These are phyloP conservation scores for Pittosporum tobira DNA, from an alignment of 129 eudicot species.

Conservation along the genomic window DNA sequence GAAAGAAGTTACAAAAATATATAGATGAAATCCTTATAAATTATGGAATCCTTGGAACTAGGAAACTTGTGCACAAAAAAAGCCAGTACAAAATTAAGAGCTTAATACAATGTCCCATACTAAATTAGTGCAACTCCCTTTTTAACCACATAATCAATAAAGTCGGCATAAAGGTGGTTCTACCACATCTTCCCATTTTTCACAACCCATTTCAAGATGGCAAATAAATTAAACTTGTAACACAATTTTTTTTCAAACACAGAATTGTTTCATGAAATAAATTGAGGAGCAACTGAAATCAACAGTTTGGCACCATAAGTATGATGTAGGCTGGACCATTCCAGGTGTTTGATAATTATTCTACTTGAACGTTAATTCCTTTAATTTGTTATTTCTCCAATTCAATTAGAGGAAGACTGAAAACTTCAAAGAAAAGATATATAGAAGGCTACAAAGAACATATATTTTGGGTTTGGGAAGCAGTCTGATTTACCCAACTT, in stretches of 20 bases:
- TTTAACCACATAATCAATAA: not conserved
- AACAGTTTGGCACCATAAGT: no score
- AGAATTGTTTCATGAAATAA: no score
- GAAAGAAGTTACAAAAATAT: not conserved
- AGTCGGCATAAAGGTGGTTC: not conserved
- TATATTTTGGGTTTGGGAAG: not conserved
- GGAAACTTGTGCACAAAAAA: not conserved
- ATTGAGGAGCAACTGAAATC: not conserved
- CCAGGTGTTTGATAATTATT: no score
- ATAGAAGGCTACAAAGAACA: not conserved
- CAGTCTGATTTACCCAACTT: not conserved
- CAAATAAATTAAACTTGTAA: no score
- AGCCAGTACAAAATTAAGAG: not conserved
- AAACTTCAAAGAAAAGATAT: no score
- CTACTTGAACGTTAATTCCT: no score
- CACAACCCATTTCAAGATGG: not conserved
- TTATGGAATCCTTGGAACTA: not conserved
- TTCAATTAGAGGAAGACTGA: no score
- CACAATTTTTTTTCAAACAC: no score
- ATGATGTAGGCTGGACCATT: no score
- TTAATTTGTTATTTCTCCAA: no score
- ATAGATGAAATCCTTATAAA: constrained; percentile 1
- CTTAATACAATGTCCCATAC: not conserved
- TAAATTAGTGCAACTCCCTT: not conserved
- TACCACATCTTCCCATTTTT: not conserved